phyloP scores from a whole-genome alignment of 2,329 filamentous ascomycete genomes.

The Scytalidium lignicola region DNA sequence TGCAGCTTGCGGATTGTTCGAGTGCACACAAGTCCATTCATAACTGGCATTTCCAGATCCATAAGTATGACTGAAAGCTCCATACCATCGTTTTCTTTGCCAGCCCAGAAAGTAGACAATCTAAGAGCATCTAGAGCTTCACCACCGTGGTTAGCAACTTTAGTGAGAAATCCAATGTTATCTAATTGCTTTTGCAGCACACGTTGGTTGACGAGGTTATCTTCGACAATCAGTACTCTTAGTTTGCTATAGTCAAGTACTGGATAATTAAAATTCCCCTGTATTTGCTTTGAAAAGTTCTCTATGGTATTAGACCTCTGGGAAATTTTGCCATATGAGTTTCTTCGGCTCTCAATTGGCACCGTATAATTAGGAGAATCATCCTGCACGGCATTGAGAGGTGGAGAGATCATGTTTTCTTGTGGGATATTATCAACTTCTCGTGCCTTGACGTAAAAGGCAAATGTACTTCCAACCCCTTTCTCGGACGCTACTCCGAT shows the following conservation, averaged over 20 bases:
- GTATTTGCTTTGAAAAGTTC: neutral
- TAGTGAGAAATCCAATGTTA: slow-evolving; percentile 55
- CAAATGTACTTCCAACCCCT: slow-evolving; percentile 68
- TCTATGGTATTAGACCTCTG: slow-evolving; percentile 14
- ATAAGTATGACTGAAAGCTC: slow-evolving; percentile 67
- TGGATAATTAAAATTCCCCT: neutral
- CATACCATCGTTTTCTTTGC: slow-evolving; percentile 34
- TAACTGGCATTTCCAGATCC: slow-evolving; percentile 80
- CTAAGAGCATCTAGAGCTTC: slow-evolving; percentile 56
- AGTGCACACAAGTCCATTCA: slow-evolving; percentile 75
- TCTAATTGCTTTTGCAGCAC: slow-evolving; percentile 57
- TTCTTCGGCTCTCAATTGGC: slow-evolving; percentile 16
- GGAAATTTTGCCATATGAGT: slow-evolving; percentile 14
- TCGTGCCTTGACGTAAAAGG: slow-evolving; percentile 55
- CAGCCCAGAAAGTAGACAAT: slow-evolving; percentile 51
- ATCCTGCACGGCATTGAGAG: slow-evolving; percentile 12
- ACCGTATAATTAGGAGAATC: slow-evolving; percentile 12
- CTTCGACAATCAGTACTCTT: slow-evolving; percentile 61
- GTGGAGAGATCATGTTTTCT: slow-evolving; percentile 21
- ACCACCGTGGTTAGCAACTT: slow-evolving; percentile 59
- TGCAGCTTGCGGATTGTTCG: slow-evolving; percentile 65
- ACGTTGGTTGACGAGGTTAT: slow-evolving; percentile 63
- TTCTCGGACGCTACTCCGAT: slow-evolving; percentile 68
- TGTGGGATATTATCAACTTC: slow-evolving; percentile 10
- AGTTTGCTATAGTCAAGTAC: slow-evolving; percentile 15